Evolutionary conservation across 1,139 yeast genomes (phyloP), one percentile per base, ranked within the genome.

Genomic region (Entelexis sorbosivorans): DNA sequence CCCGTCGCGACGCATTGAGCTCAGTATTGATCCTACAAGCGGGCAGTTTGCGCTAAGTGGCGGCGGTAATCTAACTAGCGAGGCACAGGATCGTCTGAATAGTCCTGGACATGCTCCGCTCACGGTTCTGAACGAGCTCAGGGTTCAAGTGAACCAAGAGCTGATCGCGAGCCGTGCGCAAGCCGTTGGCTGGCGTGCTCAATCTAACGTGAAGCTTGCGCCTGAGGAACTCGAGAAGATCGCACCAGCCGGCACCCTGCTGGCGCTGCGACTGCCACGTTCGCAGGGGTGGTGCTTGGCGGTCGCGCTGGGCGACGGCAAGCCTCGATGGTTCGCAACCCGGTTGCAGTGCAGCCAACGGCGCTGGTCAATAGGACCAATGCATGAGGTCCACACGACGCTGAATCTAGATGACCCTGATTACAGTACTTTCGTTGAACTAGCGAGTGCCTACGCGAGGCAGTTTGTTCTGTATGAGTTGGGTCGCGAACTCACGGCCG

Each of bases 251-350:
- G 54, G 65, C 1, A 39, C 58, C 5, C 58, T 66, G 10, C 61
- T 68, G 36, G 65, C 64, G 20, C 54, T 69, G 36, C 57, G 69
- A 14, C 61, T 60, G 43, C 61, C 67, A 1, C 52, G 53, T 8
- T 66, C 69, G 0, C 54, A 56, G 0, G 62, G 64, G 16, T 69
- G 72, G 71, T 68, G 63, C 50, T 53, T 69, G 22, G 56, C 66
- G 5, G 68, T 65, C 1, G 60, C 65, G 0, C 50, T 67, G 7
- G 56, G 58, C 5, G 43, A 40, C 10, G 35, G 24, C 10, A 32
- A 38, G 22, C 48, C 58, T 2, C 46, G 43, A 2, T 59, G 61
- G 62, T 49, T 56, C 16, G 62, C 60, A 1, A 45, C 59, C 7
- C 52, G 56, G 20, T 38, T 59, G 36, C 48, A 35, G 26, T 53